Percentiles rank a stretch among this genome's conserved stretches.
Conservation (phyloP, 352 stramenopile species). For the Pythium phragmitis region DNA sequence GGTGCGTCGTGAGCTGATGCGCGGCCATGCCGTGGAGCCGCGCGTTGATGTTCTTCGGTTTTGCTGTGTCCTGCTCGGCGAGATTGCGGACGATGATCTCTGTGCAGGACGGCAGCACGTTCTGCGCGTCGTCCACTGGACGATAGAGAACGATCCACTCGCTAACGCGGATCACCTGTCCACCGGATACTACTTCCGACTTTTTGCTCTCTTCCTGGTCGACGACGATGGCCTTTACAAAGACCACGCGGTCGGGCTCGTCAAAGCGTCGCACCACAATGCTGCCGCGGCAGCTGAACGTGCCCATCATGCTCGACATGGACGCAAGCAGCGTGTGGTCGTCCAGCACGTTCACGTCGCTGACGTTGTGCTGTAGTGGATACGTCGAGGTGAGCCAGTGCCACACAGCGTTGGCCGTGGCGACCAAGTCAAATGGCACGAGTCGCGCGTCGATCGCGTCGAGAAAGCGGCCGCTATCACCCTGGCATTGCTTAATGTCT, state of each 20-base stretch:
- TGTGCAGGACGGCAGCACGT: background rate
- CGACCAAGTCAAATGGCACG: slow-evolving; percentile 9
- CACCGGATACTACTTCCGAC: background rate
- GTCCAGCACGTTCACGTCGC: background rate
- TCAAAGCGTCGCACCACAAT: slow-evolving; percentile 14
- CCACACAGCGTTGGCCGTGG: slow-evolving; percentile 9
- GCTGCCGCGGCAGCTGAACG: background rate
- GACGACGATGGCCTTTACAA: slow-evolving; percentile 5
- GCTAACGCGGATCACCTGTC: background rate
- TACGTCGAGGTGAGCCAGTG: background rate
- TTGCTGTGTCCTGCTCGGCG: background rate
- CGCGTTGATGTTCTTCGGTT: background rate
- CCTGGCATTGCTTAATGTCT: background rate
- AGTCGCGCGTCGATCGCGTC: slow-evolving; percentile 7
- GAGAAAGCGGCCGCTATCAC: background rate
- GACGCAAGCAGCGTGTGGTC: background rate
- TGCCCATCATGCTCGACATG: background rate
- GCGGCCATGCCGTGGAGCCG: background rate
- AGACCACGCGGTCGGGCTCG: slow-evolving; percentile 13
- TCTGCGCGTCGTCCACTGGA: background rate
- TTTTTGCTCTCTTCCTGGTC: background rate
- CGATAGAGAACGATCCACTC: background rate
- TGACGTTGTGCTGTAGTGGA: background rate
- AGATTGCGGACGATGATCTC: background rate
- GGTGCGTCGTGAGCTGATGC: background rate